Percentiles rank a stretch among this genome's conserved stretches.
phyloP scores from a whole-genome alignment of 2,329 filamentous ascomycete genomes.

The Endothia cerciana region DNA sequence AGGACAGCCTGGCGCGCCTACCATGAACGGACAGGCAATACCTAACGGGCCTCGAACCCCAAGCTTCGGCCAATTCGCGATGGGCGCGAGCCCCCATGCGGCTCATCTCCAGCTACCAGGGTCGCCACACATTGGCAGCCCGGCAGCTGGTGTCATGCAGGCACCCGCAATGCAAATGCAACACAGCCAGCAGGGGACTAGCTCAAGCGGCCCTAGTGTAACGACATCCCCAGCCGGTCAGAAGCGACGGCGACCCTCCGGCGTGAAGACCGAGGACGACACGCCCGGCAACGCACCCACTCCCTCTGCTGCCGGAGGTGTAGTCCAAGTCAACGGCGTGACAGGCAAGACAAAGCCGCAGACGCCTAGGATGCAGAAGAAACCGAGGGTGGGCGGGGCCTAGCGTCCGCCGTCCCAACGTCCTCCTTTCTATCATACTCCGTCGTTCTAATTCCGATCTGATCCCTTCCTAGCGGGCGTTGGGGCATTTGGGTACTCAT shows the following conservation, averaged over 20 bases:
- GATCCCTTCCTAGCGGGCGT: slow-evolving; percentile 24
- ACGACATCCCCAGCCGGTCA: slow-evolving; percentile 68
- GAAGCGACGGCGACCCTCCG: slow-evolving; percentile 61
- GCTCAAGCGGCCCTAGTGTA: slow-evolving; percentile 67
- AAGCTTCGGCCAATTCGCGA: slow-evolving; percentile 59
- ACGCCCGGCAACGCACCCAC: slow-evolving; percentile 52
- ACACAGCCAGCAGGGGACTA: slow-evolving; percentile 70
- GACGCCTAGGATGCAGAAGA: slow-evolving; percentile 61
- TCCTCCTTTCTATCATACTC: slow-evolving; percentile 5
- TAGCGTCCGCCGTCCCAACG: slow-evolving; percentile 6
- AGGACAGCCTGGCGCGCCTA: slow-evolving; percentile 41
- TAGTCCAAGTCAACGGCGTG: slow-evolving; percentile 56
- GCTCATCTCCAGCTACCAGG: slow-evolving; percentile 65
- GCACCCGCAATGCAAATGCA: slow-evolving; percentile 69
- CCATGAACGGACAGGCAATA: slow-evolving; percentile 50
- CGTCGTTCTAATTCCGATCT: slow-evolving; percentile 4
- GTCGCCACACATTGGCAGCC: slow-evolving; percentile 65
- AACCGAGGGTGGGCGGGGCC: slow-evolving; percentile 51
- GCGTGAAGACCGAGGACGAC: slow-evolving; percentile 61
- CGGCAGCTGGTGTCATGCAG: slow-evolving; percentile 65
- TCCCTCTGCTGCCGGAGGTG: slow-evolving; percentile 41
- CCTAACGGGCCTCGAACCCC: slow-evolving; percentile 51
- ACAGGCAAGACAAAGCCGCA: slow-evolving; percentile 55
- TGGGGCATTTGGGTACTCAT: slow-evolving; percentile 17
- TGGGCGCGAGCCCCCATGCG: slow-evolving; percentile 63